These are phyloP conservation scores for Haberlea rhodopensis DNA, from an alignment of 257 asterid genomes.

Conservation along the genomic window DNA sequence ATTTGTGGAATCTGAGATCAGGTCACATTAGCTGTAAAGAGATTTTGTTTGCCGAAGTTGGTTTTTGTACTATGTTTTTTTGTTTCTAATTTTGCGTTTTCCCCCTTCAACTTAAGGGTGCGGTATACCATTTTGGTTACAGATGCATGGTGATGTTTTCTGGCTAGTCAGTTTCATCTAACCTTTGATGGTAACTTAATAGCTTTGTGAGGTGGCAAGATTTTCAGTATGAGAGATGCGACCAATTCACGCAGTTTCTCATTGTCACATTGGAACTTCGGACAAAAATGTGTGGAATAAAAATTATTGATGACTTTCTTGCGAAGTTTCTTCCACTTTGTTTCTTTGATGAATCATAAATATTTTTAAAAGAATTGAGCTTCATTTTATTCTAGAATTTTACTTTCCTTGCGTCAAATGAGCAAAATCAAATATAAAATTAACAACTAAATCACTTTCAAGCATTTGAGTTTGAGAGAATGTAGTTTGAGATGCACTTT, in stretches of 20 bases:
- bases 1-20: slow-evolving; percentile 6
- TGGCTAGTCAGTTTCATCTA: neutral
- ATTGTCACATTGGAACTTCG: neutral
- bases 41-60: neutral
- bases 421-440: neutral
- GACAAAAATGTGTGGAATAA: neutral
- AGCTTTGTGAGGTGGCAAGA: neutral
- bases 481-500: neutral
- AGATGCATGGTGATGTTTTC: neutral
- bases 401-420: no score
- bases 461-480: neutral
- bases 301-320: neutral
- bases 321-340: neutral
- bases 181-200: neutral
- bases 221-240: neutral
- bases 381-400: no score
- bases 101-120: neutral
- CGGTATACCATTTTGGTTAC: neutral
- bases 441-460: neutral
- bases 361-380: neutral
- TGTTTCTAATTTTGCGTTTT: neutral
- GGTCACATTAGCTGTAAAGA: neutral
- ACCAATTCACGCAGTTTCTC: neutral
- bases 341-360: neutral
- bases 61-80: neutral